These are phyloP conservation scores for Chrysoporthe puriensis DNA, from an alignment of 2,329 filamentous ascomycete genomes.

Conservation along the genomic window DNA sequence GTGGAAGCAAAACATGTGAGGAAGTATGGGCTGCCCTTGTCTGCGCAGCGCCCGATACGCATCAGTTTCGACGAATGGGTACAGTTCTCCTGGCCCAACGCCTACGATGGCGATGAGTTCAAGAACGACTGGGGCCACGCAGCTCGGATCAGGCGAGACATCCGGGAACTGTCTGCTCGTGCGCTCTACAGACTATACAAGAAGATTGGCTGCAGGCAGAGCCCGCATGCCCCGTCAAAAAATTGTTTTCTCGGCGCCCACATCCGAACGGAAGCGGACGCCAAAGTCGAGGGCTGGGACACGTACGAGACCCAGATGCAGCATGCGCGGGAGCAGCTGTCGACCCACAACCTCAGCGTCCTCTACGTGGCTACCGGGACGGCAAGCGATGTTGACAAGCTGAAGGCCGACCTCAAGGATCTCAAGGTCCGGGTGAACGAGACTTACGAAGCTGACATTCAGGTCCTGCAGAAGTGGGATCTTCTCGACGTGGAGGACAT, in stretches of 20 bases:
- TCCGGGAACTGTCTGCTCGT: constrained; percentile 26
- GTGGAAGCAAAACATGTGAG: background rate
- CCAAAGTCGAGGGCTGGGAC: constrained; percentile 23
- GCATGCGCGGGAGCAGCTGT: constrained; percentile 19
- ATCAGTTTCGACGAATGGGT: constrained; percentile 24
- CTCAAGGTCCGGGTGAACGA: constrained; percentile 17
- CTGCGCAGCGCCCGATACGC: constrained; percentile 17
- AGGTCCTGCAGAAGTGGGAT: constrained; percentile 28
- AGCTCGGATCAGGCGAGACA: constrained; percentile 15
- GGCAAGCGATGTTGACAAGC: constrained; percentile 23
- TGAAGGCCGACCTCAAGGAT: constrained; percentile 8
- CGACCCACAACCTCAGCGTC: constrained; percentile 17
- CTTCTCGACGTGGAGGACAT: constrained; percentile 24
- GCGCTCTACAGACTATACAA: constrained; percentile 24
- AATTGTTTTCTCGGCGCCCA: constrained; percentile 25
- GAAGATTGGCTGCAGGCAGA: constrained; percentile 16
- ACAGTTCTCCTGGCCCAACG: constrained; percentile 25
- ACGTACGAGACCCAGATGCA: constrained; percentile 19
- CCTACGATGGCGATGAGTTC: constrained; percentile 23
- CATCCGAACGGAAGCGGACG: constrained; percentile 25
- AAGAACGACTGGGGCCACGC: constrained; percentile 23
- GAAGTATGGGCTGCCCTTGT: background rate
- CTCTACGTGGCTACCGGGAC: constrained; percentile 29
- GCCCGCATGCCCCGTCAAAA: constrained; percentile 13
- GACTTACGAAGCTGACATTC: constrained; percentile 9